Conservation (phyloP, 768 basidiomycete species). For the Suillus variegatus region DNA sequence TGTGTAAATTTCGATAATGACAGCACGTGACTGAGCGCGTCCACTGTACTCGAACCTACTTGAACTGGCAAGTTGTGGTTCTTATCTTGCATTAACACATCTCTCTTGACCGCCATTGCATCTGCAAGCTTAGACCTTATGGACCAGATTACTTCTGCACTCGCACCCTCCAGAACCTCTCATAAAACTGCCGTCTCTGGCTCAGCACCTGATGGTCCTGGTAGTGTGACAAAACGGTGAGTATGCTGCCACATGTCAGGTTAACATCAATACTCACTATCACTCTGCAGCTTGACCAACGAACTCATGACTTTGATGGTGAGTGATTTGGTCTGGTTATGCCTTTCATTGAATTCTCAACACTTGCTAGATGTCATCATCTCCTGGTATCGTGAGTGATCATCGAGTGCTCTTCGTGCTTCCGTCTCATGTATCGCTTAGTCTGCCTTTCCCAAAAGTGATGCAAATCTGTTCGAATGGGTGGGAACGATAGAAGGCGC, state of each 20-base stretch:
- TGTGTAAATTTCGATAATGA: slow-evolving; percentile 7
- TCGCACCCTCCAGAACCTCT: slow-evolving; percentile 57
- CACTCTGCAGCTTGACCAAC: slow-evolving; percentile 60
- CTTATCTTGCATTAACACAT: slow-evolving; percentile 16
- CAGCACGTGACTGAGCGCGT: slow-evolving; percentile 36
- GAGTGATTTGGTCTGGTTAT: slow-evolving; percentile 23
- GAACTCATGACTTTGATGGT: slow-evolving; percentile 93
- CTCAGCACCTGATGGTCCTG: slow-evolving; percentile 56
- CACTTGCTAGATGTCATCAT: slow-evolving; percentile 72
- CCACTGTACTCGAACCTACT: slow-evolving; percentile 10
- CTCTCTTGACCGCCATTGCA: slow-evolving; percentile 7
- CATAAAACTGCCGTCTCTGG: slow-evolving; percentile 59
- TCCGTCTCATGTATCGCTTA: slow-evolving; percentile 28
- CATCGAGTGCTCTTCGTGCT: neutral
- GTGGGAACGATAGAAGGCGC: slow-evolving; percentile 86
- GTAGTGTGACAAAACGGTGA: slow-evolving; percentile 85
- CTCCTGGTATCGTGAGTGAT: slow-evolving; percentile 78
- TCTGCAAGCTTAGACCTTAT: slow-evolving; percentile 38
- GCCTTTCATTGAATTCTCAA: slow-evolving; percentile 11
- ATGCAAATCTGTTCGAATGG: slow-evolving; percentile 90
- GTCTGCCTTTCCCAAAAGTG: slow-evolving; percentile 90
- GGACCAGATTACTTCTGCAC: slow-evolving; percentile 71
- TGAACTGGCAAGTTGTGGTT: neutral
- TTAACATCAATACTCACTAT: slow-evolving; percentile 9
- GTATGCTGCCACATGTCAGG: neutral